These are phyloP conservation scores for Arthrobotrys sphaeroides DNA, from an alignment of 2,329 filamentous ascomycete species.

Conservation along the genomic window DNA sequence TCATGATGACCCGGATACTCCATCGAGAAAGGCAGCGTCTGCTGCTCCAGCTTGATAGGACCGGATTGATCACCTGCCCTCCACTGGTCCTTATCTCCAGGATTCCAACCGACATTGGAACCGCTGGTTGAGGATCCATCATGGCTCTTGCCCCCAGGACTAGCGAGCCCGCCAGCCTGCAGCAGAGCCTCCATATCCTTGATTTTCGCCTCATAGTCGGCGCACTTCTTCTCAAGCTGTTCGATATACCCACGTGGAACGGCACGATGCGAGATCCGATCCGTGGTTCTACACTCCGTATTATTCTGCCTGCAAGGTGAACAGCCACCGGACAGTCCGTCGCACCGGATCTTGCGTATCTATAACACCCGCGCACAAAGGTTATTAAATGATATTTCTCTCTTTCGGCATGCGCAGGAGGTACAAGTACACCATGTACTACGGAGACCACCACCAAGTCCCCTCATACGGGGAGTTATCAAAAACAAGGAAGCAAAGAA, in stretches of 20 bases:
- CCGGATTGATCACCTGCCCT: not conserved
- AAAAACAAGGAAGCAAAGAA: not conserved
- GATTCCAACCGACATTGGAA: conserved; percentile 35
- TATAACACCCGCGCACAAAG: conserved; percentile 59
- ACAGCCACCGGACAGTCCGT: conserved; percentile 80
- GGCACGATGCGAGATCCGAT: conserved; percentile 83
- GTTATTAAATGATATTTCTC: conserved; percentile 6
- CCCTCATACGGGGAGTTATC: not conserved
- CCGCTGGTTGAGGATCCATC: conserved; percentile 30
- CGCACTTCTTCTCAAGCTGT: conserved; percentile 70
- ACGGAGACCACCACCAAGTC: not conserved
- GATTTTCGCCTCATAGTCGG: conserved; percentile 73
- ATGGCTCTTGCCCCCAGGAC: conserved; percentile 21
- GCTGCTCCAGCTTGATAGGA: conserved; percentile 45
- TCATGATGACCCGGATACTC: conserved; percentile 17
- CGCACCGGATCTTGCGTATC: conserved; percentile 88
- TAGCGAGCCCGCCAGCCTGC: conserved; percentile 62
- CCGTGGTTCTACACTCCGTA: conserved; percentile 82
- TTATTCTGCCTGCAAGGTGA: conserved; percentile 80
- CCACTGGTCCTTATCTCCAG: conserved; percentile 38
- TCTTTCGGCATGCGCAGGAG: not conserved
- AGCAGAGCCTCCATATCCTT: conserved; percentile 75
- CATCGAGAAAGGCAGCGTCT: conserved; percentile 33
- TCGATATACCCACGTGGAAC: conserved; percentile 81
- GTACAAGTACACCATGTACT: not conserved